Conservation (phyloP, 352 stramenopile genomes). For the Phytophthora sp. region DNA sequence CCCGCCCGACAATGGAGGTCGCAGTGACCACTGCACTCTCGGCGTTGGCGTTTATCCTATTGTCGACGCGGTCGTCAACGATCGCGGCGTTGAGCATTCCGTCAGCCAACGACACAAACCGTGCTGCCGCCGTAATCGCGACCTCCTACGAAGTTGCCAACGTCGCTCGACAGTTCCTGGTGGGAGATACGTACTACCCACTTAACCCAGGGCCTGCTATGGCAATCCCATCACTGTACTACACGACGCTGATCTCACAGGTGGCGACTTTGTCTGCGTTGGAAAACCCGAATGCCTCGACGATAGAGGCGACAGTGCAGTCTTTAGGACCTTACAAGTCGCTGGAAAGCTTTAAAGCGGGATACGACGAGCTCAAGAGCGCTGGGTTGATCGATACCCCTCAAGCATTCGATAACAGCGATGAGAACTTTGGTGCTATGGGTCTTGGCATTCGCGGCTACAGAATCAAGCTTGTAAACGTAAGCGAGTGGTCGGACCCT, state of each 20-base stretch:
- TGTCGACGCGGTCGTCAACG: too few species aligned
- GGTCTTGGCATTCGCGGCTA: slow-evolving; percentile 38
- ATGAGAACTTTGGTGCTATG: slow-evolving; percentile 38
- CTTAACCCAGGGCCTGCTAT: slow-evolving; percentile 24
- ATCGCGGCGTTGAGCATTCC: slow-evolving; percentile 19
- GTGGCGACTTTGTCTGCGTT: slow-evolving; percentile 11
- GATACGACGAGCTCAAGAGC: slow-evolving; percentile 24
- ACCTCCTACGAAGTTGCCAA: slow-evolving; percentile 33
- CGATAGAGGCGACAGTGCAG: slow-evolving; percentile 16
- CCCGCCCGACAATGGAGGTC: slow-evolving; percentile 2
- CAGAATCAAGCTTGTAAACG: slow-evolving; percentile 32
- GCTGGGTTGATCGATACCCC: slow-evolving; percentile 29
- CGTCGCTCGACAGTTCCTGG: slow-evolving; percentile 22
- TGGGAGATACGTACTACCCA: slow-evolving; percentile 29
- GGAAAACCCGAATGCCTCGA: slow-evolving; percentile 26
- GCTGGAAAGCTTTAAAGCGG: slow-evolving; percentile 30
- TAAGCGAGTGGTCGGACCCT: slow-evolving; percentile 14
- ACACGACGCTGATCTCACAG: slow-evolving; percentile 30
- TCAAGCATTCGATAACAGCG: slow-evolving; percentile 37
- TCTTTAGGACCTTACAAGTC: slow-evolving; percentile 28
- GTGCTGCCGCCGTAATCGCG: slow-evolving; percentile 11
- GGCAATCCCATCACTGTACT: slow-evolving; percentile 28
- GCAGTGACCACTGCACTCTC: background rate
- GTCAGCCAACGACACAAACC: slow-evolving; percentile 5
- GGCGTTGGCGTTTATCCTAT: background rate